Conservation (phyloP, 2,329 filamentous ascomycete species). For the Claviceps sp. region DNA sequence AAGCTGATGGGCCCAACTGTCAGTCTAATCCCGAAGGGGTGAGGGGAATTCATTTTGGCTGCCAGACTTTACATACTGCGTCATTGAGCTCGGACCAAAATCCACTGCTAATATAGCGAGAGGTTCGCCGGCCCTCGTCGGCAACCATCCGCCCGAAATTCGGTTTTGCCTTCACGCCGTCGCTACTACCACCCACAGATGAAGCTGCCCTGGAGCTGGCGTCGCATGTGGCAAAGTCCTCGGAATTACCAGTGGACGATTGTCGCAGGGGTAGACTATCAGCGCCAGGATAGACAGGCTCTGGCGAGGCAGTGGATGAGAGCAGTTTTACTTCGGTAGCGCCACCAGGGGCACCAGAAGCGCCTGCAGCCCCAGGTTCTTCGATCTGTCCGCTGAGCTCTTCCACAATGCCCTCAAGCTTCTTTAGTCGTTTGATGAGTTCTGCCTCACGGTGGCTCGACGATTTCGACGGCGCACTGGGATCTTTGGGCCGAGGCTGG, state of each 20-base stretch:
- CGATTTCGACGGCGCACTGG: constrained; percentile 45
- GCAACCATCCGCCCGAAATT: constrained; percentile 57
- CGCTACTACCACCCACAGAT: constrained; percentile 20
- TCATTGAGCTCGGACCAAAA: constrained; percentile 68
- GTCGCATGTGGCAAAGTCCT: constrained; percentile 4
- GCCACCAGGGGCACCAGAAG: neutral
- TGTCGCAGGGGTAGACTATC: constrained; percentile 6
- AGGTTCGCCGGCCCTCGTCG: constrained; percentile 53
- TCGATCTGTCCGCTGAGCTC: constrained; percentile 53
- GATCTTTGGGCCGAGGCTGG: constrained; percentile 50
- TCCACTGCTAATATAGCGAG: constrained; percentile 61
- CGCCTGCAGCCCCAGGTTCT: constrained; percentile 24
- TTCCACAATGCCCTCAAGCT: constrained; percentile 64
- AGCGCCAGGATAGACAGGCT: constrained; percentile 5
- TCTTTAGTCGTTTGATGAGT: constrained; percentile 56
- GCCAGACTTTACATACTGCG: constrained; percentile 35
- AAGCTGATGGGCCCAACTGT: constrained; percentile 13
- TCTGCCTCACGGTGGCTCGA: constrained; percentile 52
- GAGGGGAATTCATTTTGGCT: neutral
- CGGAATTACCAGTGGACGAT: constrained; percentile 3
- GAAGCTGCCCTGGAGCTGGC: constrained; percentile 14
- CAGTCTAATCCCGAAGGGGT: neutral
- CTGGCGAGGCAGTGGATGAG: constrained; percentile 18
- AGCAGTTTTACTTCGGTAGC: constrained; percentile 17
- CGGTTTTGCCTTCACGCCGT: constrained; percentile 18